Base-by-base conservation (phyloP, 495 filamentous ascomycete genomes). In the Bryoglossum gracile region DNA sequence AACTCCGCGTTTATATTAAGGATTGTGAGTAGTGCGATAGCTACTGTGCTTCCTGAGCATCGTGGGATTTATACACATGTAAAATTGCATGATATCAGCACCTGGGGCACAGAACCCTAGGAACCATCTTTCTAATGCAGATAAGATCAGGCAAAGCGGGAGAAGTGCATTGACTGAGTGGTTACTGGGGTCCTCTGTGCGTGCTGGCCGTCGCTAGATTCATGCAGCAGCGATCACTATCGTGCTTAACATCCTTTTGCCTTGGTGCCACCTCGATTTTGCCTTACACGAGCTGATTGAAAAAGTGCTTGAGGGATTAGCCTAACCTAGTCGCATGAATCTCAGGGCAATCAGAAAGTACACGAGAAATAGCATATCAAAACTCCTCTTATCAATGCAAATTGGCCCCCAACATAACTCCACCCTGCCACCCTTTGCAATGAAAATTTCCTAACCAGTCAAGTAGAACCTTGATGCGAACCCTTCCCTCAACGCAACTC, bases 161-260 rank as follows among this genome's bases (percentile, higher is more conserved):
- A 37, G 13, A 17, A 23, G 9, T 13, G 10, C 22, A 69, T 68
- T 63, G 55, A 85, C 77, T 94, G 94, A 48, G 89, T 94, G 64
- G 95, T 95, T 55, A 87, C 82, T 8, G 91, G 91, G n/a, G n/a
- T n/a, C n/a, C n/a, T n/a, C n/a, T n/a, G n/a, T n/a, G n/a, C n/a
- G n/a, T n/a, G n/a, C n/a, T n/a, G n/a, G n/a, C n/a, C n/a, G n/a
- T n/a, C n/a, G n/a, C n/a, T n/a, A 43, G 94, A 82, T 19, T 87
- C 90, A 65, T 96, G 91, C 91, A 47, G 95, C 75, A 63, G 96
- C 90, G 80, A 96, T n/a, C n/a, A n/a, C n/a, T n/a, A n/a, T n/a
- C n/a, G n/a, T n/a, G n/a, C n/a, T n/a, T n/a, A n/a, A n/a, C n/a
- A n/a, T n/a, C n/a, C n/a, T n/a, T n/a, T n/a, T 30, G 13, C 26